Evolutionary conservation across 768 basidiomycete species (phyloP).

Genomic region (Lactifluus piperatus): DNA sequence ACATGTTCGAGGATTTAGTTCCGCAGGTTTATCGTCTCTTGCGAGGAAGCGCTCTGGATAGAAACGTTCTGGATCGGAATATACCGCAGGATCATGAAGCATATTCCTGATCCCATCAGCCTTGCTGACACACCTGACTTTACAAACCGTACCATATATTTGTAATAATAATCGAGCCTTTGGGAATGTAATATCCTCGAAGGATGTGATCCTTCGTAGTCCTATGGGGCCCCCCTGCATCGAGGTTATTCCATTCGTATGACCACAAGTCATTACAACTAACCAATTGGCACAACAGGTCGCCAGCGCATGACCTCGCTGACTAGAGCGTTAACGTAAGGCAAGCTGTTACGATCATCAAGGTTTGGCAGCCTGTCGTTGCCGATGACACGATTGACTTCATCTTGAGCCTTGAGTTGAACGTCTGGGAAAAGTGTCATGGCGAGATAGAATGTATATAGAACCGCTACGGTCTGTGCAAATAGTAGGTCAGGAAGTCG

Average conservation of each 20-base stretch:
- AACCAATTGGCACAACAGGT: constrained; percentile 9
- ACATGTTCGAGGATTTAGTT: constrained; percentile 13
- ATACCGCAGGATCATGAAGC: constrained; percentile 24
- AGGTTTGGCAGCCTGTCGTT: constrained; percentile 14
- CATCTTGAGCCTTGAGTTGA: constrained; percentile 16
- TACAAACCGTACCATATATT: constrained; percentile 26
- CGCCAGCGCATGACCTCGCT: constrained; percentile 21
- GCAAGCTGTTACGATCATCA: constrained; percentile 16
- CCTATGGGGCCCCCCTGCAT: constrained; percentile 1
- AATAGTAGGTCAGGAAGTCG: background rate
- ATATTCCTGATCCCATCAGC: constrained; percentile 21
- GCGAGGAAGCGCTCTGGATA: constrained; percentile 25
- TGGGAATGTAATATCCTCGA: constrained; percentile 24
- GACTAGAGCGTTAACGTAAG: constrained; percentile 17
- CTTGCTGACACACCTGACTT: no score
- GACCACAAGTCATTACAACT: background rate
- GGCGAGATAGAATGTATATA: constrained; percentile 13
- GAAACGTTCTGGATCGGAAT: constrained; percentile 23
- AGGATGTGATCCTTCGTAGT: background rate
- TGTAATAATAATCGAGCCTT: constrained; percentile 28
- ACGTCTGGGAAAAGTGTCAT: constrained; percentile 20
- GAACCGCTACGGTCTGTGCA: constrained; percentile 7
- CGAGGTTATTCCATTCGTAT: background rate
- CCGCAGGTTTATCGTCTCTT: constrained; percentile 1
- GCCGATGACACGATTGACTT: constrained; percentile 20